Base-by-base conservation (phyloP, 2,329 filamentous ascomycete species). In the Stenocarpella maydis region DNA sequence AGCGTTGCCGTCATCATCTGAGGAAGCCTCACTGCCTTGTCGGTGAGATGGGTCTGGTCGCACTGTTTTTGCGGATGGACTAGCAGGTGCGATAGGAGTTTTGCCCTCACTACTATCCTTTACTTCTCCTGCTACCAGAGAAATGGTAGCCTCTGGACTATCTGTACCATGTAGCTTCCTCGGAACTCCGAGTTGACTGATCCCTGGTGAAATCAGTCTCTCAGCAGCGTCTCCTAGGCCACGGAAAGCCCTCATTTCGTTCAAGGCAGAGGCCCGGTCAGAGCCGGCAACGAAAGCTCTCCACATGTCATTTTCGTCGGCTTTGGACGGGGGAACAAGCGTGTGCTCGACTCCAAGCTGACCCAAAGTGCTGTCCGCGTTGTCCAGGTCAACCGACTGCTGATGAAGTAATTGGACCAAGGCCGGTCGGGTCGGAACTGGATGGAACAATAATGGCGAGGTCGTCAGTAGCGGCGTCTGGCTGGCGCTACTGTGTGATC, bases 291-390 rank as follows among this genome's bases (percentile, higher is more conserved):
- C 69, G 60, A 74, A 77, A 0, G 26, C 65, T 34, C 69, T 74
- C 75, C 76, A 78, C 9, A n/a, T 66, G n/a, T 65, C 53, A 31
- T 78, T 78, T 31, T 75, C 71, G n/a, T 65, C 65, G 41, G 70
- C 70, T 45, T 74, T 71, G 10, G 75, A 74, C 4, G 68, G n/a
- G 8, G 74, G 67, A 2, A 76, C 58, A 0, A 70, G 61, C 0
- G 73, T 71, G 3, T 43, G 43, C 7, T 39, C 61, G 15, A 53
- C 55, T 21, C 76, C 76, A 64, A 76, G 68, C 43, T 73, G 75
- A 14, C 75, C 77, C 10, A 74, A 28, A 10, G 65, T 73, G 34
- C 75, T 78, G 21, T 69, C 72, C 12, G 70, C 73, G 19, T 71
- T 65, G 17, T 74, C 72, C 10, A 72, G 74, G 37, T 72, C 72